Evolutionary conservation across 2,329 filamentous ascomycete genomes (phyloP).

Genomic region (Hymenoscyphus repandus): DNA sequence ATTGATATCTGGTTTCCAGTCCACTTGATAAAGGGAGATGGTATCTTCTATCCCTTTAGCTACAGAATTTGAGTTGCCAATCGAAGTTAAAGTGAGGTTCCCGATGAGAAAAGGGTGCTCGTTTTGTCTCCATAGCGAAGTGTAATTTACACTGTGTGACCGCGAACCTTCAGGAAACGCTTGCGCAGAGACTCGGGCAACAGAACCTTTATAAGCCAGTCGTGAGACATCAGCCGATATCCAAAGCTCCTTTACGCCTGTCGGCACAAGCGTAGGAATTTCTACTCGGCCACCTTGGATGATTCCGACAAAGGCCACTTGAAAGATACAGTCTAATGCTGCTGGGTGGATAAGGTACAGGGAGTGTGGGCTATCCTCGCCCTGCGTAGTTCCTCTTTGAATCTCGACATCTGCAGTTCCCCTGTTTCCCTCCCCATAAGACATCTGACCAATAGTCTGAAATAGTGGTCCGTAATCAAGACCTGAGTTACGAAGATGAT

Average conservation of each 20-base stretch:
- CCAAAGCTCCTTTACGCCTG: not conserved
- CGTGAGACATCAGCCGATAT: not conserved
- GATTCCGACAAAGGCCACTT: not conserved
- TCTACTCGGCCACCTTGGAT: not conserved
- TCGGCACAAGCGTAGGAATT: not conserved
- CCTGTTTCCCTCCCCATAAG: not conserved
- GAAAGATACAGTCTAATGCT: not conserved
- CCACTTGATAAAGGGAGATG: too few species aligned
- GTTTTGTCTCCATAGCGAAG: too few species aligned
- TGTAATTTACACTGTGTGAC: too few species aligned
- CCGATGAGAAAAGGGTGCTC: too few species aligned
- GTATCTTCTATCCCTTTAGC: too few species aligned
- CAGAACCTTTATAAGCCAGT: too few species aligned
- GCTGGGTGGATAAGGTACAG: not conserved
- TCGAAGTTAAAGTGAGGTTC: too few species aligned
- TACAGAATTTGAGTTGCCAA: too few species aligned
- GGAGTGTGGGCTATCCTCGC: not conserved
- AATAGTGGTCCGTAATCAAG: not conserved
- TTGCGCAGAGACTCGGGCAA: too few species aligned
- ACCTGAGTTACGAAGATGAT: not conserved
- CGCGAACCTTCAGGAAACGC: too few species aligned
- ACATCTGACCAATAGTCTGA: not conserved
- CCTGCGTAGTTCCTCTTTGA: too few species aligned
- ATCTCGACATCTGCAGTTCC: not conserved
- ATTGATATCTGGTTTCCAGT: too few species aligned